Evolutionary conservation across 2,329 filamentous ascomycete species (phyloP).

Genomic region (Aaosphaeria arxii): DNA sequence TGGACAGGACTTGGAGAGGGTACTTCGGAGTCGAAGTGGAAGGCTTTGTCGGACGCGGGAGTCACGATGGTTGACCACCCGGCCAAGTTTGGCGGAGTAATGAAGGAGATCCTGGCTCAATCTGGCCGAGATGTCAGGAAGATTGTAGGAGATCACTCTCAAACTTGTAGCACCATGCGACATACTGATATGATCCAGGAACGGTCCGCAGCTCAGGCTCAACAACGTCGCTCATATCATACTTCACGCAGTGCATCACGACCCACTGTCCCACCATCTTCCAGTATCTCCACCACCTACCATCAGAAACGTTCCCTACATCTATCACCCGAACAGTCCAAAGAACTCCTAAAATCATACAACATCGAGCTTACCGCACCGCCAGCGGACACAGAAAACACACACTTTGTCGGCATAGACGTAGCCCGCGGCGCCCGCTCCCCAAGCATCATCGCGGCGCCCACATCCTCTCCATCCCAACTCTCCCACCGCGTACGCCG

Average conservation of each 20-base stretch:
- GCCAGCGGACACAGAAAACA: slow-evolving; percentile 24
- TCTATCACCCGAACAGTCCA: slow-evolving; percentile 52
- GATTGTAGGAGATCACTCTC: slow-evolving; percentile 25
- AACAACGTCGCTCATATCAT: slow-evolving; percentile 51
- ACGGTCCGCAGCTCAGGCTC: slow-evolving; percentile 31
- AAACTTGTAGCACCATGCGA: not conserved
- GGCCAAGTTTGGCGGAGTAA: slow-evolving; percentile 66
- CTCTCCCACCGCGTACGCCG: slow-evolving; percentile 45
- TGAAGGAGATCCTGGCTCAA: slow-evolving; percentile 59
- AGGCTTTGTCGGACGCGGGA: slow-evolving; percentile 62
- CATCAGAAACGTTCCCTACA: slow-evolving; percentile 53
- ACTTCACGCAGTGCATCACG: slow-evolving; percentile 18
- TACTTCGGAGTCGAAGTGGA: slow-evolving; percentile 62
- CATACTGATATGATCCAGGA: slow-evolving; percentile 14
- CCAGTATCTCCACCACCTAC: slow-evolving; percentile 10
- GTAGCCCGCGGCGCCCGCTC: slow-evolving; percentile 61
- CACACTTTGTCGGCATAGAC: slow-evolving; percentile 59
- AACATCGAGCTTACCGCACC: slow-evolving; percentile 47
- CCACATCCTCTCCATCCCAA: slow-evolving; percentile 44
- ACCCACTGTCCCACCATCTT: not conserved
- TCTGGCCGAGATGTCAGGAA: slow-evolving; percentile 40
- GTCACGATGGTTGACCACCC: slow-evolving; percentile 73
- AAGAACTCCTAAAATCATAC: slow-evolving; percentile 54
- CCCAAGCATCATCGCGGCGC: slow-evolving; percentile 63
- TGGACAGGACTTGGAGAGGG: slow-evolving; percentile 67